Base-by-base conservation (phyloP, 2,329 filamentous ascomycete genomes). In the Scedosporium aurantiacum region DNA sequence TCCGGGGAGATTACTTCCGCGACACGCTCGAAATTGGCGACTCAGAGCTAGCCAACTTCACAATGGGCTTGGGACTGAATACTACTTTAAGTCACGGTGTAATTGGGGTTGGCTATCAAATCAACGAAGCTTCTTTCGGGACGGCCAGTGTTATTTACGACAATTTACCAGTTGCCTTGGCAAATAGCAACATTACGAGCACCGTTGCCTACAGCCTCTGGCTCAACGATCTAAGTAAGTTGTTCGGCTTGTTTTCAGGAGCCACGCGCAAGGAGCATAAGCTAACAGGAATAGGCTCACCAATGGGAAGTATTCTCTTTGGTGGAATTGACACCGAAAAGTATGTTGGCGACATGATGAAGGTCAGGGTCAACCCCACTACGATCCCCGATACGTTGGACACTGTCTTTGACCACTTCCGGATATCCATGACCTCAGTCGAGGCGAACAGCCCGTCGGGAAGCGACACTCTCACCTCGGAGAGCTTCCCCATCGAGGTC, bases 271-370 rank as follows among this genome's bases (percentile, higher is more conserved):
- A 37, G 32, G 32, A 37, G 32, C 32, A 12, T 37, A 37, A 12
- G 32, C 10, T 37, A 37, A 37, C 2, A 12, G 7, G 41, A 25
- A 60, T 65, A 71, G 77, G 77, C 62, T 73, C 88, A 0, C 85
- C 79, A 63, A 85, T 80, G 1, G 90, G 90, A 41, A 87, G 77
- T 66, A 86, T 93, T 63, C 76, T 93, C 1, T 94, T 93, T 66
- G 90, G 90, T 45, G 90, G 88, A n/a, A 84, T 92, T 63, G 89
- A 93, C 70, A 89, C 83, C 0, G 82, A 80, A 63, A 92, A 92
- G 70, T 94, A 85, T 72, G 70, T 77, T 0, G 89, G 88, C 57
- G 71, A 81, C 2, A 77, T 92, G 37, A 78, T 79, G 55, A 82
- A 79, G 5, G 76, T 91, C 28, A 78, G 86, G 16, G 77, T 91